phyloP scores from a whole-genome alignment of 2,329 filamentous ascomycete species.

The Cladobotryum protrusum region DNA sequence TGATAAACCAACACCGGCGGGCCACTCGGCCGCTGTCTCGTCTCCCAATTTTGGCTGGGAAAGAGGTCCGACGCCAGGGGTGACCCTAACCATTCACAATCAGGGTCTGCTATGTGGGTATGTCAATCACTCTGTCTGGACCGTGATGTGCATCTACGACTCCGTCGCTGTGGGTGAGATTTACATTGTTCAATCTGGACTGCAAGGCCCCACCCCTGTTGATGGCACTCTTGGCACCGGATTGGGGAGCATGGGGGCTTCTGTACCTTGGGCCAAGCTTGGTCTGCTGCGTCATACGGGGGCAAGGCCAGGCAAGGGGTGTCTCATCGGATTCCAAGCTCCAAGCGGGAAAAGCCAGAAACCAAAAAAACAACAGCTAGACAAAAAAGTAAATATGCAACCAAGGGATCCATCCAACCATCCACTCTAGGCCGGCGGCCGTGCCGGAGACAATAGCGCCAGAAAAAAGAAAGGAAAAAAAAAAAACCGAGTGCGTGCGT shows the following conservation, averaged over 20 bases:
- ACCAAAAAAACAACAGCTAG: too few species aligned
- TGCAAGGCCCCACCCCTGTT: slow-evolving; percentile 2
- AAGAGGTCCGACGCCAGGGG: background rate
- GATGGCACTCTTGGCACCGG: too few species aligned
- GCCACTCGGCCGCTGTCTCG: slow-evolving; percentile 1
- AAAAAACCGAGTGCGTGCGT: too few species aligned
- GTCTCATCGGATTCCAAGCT: too few species aligned
- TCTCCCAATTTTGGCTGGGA: background rate
- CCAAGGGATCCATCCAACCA: too few species aligned
- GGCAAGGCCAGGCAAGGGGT: background rate
- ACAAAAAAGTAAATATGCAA: too few species aligned
- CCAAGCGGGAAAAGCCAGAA: background rate
- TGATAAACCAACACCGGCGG: slow-evolving; percentile 7
- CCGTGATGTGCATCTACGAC: slow-evolving; percentile 12
- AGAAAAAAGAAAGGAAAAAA: too few species aligned
- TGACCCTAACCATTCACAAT: background rate
- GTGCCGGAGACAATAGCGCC: too few species aligned
- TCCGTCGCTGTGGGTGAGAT: slow-evolving; percentile 11
- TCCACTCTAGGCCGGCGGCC: too few species aligned
- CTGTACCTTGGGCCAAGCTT: too few species aligned
- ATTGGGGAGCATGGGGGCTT: too few species aligned
- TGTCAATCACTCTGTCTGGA: slow-evolving; percentile 13
- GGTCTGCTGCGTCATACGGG: too few species aligned
- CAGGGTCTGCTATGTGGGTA: slow-evolving; percentile 8
- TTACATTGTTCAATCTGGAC: slow-evolving; percentile 6